Conservation (phyloP, 129 eudicot genomes). For the Tagetes erecta region DNA sequence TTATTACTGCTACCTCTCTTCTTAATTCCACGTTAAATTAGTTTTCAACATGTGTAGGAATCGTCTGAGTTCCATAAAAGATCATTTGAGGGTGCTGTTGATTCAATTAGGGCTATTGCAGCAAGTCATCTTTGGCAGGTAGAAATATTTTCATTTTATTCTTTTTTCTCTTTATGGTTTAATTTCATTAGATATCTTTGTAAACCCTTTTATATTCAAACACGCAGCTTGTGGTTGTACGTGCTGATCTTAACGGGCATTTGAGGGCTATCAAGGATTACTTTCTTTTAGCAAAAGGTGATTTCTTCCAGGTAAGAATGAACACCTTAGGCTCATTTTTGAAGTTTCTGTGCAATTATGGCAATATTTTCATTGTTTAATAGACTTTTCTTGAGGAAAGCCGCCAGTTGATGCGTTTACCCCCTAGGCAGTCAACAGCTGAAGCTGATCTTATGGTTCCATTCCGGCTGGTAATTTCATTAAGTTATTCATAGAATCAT, state of each 20-base stretch:
- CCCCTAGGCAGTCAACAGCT: conserved; percentile 97
- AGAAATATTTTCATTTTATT: conserved; percentile 9
- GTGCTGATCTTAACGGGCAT: conserved; percentile 96
- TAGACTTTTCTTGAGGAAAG: conserved; percentile 99
- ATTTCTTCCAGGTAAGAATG: conserved; percentile 83
- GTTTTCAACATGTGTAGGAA: conserved; percentile 48
- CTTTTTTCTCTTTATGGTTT: not conserved
- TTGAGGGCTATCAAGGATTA: conserved; percentile 94
- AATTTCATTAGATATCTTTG: not conserved
- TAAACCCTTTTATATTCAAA: not conserved
- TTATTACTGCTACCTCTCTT: conserved; percentile 1
- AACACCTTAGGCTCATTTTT: not conserved
- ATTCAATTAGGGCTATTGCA: conserved; percentile 84
- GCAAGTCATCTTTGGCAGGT: conserved; percentile 99
- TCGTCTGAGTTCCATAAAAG: conserved; percentile 94
- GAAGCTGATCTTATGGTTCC: conserved; percentile 99
- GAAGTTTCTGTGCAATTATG: not conserved
- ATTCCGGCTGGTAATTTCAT: conserved; percentile 70
- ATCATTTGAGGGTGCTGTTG: conserved; percentile 85
- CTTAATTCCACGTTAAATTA: conserved; percentile 6
- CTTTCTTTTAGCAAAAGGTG: conserved; percentile 96
- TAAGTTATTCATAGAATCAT: conserved; percentile 5
- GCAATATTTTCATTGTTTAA: conserved; percentile 3
- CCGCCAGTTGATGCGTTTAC: conserved; percentile 91
- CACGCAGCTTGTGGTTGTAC: conserved; percentile 96